Conservation (phyloP, 2,329 filamentous ascomycete species). For the Emericellopsis atlantica region DNA sequence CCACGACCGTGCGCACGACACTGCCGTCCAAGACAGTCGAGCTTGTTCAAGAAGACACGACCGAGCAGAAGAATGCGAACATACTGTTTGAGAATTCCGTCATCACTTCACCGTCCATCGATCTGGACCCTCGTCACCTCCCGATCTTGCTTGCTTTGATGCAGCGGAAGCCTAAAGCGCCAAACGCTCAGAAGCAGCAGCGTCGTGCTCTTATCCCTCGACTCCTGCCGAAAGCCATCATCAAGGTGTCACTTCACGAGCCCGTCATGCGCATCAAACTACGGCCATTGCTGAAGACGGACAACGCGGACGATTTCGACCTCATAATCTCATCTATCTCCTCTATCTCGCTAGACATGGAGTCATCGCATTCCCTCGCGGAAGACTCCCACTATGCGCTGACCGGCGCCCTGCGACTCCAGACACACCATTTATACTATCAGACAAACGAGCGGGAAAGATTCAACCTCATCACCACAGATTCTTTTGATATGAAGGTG, state of each 20-base stretch:
- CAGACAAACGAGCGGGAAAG: slow-evolving; percentile 73
- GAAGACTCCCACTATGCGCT: slow-evolving; percentile 81
- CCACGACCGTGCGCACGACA: slow-evolving; percentile 87
- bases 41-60: slow-evolving; percentile 56
- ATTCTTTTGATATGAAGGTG: slow-evolving; percentile 76
- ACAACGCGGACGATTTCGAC: slow-evolving; percentile 73
- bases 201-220: slow-evolving; percentile 68
- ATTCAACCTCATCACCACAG: slow-evolving; percentile 78
- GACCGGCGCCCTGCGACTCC: slow-evolving; percentile 67
- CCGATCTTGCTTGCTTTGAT: slow-evolving; percentile 72
- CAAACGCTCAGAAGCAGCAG: slow-evolving; percentile 25
- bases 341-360: slow-evolving; percentile 81
- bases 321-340: slow-evolving; percentile 92
- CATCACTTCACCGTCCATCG: slow-evolving; percentile 87
- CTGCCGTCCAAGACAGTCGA: slow-evolving; percentile 89
- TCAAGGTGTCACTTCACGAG: slow-evolving; percentile 95
- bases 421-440: slow-evolving; percentile 86
- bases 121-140: slow-evolving; percentile 83
- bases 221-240: slow-evolving; percentile 83
- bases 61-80: slow-evolving; percentile 83
- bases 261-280: slow-evolving; percentile 84
- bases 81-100: slow-evolving; percentile 95
- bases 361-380: slow-evolving; percentile 84
- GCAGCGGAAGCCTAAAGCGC: slow-evolving; percentile 34
- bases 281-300: slow-evolving; percentile 56